A percentile compares a stretch with the other conserved stretches of the same genome.
Evolutionary conservation across 192 early-diverging fungal genomes (phyloP).

Genomic region (Backusella morwellensis): DNA sequence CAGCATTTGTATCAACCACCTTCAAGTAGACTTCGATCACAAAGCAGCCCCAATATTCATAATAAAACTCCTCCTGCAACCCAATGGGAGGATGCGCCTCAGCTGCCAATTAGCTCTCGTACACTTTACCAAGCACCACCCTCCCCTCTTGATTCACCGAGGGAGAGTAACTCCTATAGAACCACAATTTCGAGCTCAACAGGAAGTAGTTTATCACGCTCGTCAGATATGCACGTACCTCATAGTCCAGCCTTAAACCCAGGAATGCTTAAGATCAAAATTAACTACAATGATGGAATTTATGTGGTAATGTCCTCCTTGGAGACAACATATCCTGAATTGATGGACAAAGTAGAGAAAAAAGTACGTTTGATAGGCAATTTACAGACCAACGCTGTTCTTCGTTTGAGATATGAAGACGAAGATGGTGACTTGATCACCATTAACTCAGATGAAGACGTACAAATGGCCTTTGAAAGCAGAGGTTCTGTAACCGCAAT

Average conservation of each 20-base stretch:
- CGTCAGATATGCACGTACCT: neutral
- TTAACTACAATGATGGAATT: constrained; percentile 85
- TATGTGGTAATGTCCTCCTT: constrained; percentile 86
- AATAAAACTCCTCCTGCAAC: neutral
- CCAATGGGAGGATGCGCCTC: constrained; percentile 4
- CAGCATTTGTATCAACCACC: constrained; percentile 17
- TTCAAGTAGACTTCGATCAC: constrained; percentile 47
- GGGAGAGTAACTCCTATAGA: neutral
- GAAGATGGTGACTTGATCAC: constrained; percentile 91
- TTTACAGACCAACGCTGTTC: constrained; percentile 50
- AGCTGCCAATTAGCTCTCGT: constrained; percentile 3
- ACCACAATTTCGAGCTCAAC: constrained; percentile 15
- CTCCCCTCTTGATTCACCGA: constrained; percentile 9
- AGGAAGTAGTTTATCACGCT: neutral
- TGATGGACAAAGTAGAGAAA: constrained; percentile 81
- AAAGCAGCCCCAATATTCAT: constrained; percentile 59
- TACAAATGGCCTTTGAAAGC: constrained; percentile 88
- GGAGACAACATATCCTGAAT: constrained; percentile 71
- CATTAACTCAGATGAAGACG: constrained; percentile 88
- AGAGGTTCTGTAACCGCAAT: constrained; percentile 43
- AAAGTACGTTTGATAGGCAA: constrained; percentile 85
- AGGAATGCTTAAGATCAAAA: constrained; percentile 72
- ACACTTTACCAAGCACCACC: constrained; percentile 7
- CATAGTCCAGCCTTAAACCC: neutral
- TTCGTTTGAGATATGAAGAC: constrained; percentile 86